Percentiles rank a stretch among this genome's conserved stretches.
These are phyloP conservation scores for Cryomyces minteri DNA, from an alignment of 495 filamentous ascomycete species.

Conservation along the genomic window DNA sequence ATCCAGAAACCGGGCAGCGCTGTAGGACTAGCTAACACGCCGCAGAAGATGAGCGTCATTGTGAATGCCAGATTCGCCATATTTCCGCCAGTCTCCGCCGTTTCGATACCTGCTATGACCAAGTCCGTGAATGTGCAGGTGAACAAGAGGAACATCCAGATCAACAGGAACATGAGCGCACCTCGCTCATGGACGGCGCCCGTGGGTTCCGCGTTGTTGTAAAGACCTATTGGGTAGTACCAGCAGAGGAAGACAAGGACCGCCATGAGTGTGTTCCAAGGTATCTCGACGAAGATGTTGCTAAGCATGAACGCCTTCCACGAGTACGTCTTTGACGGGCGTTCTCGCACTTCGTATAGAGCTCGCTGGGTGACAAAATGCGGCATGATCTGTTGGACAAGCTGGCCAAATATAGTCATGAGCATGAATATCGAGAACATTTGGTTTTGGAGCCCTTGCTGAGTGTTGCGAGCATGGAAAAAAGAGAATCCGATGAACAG, in stretches of 20 bases:
- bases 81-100: slow-evolving; percentile 43
- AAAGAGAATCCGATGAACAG: slow-evolving; percentile 87
- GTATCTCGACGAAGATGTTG: slow-evolving; percentile 32
- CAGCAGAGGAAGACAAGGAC: slow-evolving; percentile 32
- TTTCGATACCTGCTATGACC: slow-evolving; percentile 42
- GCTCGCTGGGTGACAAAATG: slow-evolving; percentile 32
- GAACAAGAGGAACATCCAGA: slow-evolving; percentile 22
- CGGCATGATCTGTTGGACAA: slow-evolving; percentile 29
- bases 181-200: slow-evolving; percentile 37
- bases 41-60: slow-evolving; percentile 31
- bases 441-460: slow-evolving; percentile 64
- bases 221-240: slow-evolving; percentile 44
- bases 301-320: slow-evolving; percentile 34
- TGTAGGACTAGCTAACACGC: slow-evolving; percentile 18
- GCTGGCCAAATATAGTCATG: slow-evolving; percentile 24
- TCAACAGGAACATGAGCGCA: slow-evolving; percentile 43
- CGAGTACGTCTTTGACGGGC: slow-evolving; percentile 34
- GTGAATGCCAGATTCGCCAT: slow-evolving; percentile 43
- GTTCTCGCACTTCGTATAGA: slow-evolving; percentile 34
- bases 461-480: slow-evolving; percentile 45
- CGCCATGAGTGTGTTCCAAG: slow-evolving; percentile 30
- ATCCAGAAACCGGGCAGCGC: slow-evolving; percentile 24
- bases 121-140: slow-evolving; percentile 46
- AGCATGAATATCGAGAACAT: slow-evolving; percentile 34
- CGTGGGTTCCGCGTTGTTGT: slow-evolving; percentile 43